Conservation (phyloP, 139 green algal species). For the Astrephomene gubernaculifera region DNA sequence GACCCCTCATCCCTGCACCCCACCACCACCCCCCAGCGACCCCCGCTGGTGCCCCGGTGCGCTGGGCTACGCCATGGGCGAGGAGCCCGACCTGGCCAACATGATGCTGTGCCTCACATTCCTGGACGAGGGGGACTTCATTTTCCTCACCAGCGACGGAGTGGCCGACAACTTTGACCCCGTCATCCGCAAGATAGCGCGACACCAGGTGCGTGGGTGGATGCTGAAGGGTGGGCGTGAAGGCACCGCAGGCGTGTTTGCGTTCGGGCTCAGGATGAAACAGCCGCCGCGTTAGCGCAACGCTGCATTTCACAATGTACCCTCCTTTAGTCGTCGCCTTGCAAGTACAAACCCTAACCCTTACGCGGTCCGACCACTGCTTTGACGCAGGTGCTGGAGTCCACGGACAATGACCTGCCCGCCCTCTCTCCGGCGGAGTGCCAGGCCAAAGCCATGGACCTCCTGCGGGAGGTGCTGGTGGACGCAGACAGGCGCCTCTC, state of each 20-base stretch:
- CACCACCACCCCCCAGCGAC: conserved; percentile 44
- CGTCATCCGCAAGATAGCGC: conserved; percentile 52
- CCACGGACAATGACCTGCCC: conserved; percentile 15
- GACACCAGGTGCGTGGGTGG: conserved; percentile 19
- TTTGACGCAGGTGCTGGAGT: conserved; percentile 13
- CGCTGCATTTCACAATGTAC: too few species aligned
- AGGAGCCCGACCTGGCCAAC: conserved; percentile 64
- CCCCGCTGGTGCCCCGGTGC: conserved; percentile 57
- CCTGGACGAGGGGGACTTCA: conserved; percentile 56
- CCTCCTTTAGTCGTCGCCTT: too few species aligned
- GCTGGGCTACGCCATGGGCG: conserved; percentile 58
- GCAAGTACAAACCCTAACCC: too few species aligned
- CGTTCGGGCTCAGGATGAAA: too few species aligned
- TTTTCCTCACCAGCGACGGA: conserved; percentile 61
- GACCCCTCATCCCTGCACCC: too few species aligned
- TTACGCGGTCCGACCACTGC: neutral
- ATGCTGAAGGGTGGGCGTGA: too few species aligned
- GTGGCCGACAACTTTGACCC: conserved; percentile 68
- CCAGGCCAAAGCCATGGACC: conserved; percentile 42
- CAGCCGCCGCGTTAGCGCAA: too few species aligned
- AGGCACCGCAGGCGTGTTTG: too few species aligned
- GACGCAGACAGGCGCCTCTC: neutral
- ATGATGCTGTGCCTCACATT: conserved; percentile 50
- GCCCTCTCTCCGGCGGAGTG: conserved; percentile 32
- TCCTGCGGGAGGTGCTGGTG: conserved; percentile 17